Evolutionary conservation across 176 grass and related monocot genomes (phyloP), one percentile per base, ranked within the genome.

Genomic region (Bolboschoenus planiculmis): DNA sequence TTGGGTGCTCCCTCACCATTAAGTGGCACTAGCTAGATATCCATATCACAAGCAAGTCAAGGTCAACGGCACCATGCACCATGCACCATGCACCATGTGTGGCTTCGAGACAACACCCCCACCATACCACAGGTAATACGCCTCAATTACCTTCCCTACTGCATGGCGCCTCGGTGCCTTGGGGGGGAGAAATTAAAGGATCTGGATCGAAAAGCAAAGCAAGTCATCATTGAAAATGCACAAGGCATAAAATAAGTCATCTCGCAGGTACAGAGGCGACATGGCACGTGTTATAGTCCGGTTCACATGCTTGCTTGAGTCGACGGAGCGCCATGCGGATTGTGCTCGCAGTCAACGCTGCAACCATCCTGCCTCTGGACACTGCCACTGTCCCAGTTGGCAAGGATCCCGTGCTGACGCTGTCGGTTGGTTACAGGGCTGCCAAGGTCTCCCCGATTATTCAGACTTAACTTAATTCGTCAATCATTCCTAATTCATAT

Each of bases 61-160:
- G 10, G 79, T 81, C 79, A 81, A 81, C 36, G 39, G 3, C 79
- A 81, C 79, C n/a, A n/a, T n/a, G n/a, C n/a, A n/a, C n/a, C n/a
- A n/a, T n/a, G n/a, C n/a, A n/a, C n/a, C n/a, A n/a, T n/a, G 3
- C 79, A 81, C 79, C 13, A 47, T 81, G 31, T 64, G 57, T 81
- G 79, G 79, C 33, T 27, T 61, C 7, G 23, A 81, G 57, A 48
- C 40, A 46, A 62, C 34, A 81, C 61, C 24, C 54, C 54, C 36
- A 24, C 34, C 50, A 7, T 42, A 59, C 37, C n/a, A 16, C 47
- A 14, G n/a, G n/a, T n/a, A n/a, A n/a, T n/a, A n/a, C n/a, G n/a
- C n/a, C n/a, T n/a, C n/a, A n/a, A n/a, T n/a, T n/a, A n/a, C n/a
- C n/a, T n/a, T n/a, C 50, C 50, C 18, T 53, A 15, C 50, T 10